phyloP scores from a whole-genome alignment of 768 basidiomycete species.

The Boletus sensibilis region DNA sequence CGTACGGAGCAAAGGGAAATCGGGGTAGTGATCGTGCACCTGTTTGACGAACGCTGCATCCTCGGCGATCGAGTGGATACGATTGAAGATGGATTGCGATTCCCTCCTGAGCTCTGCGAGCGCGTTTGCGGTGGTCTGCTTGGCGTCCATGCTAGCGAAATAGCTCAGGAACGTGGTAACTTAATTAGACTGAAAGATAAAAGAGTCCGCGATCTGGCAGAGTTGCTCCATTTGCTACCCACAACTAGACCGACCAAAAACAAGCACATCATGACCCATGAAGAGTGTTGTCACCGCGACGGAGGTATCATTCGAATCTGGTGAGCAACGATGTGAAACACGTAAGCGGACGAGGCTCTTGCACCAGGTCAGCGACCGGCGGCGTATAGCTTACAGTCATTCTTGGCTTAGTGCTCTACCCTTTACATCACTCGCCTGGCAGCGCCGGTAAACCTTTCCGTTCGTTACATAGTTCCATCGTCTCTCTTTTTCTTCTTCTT shows the following conservation, averaged over 20 bases:
- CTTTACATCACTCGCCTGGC: slow-evolving; percentile 5
- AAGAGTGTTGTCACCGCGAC: slow-evolving; percentile 10
- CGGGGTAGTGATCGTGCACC: slow-evolving; percentile 47
- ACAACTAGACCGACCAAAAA: background rate
- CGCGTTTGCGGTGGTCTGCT: slow-evolving; percentile 19
- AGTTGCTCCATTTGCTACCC: background rate
- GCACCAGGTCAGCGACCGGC: background rate
- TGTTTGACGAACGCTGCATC: slow-evolving; percentile 69
- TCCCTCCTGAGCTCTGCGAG: slow-evolving; percentile 62
- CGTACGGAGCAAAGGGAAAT: slow-evolving; percentile 57
- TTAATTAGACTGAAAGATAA: no score
- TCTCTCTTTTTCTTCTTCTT: slow-evolving; percentile 15
- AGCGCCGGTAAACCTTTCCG: slow-evolving; percentile 7
- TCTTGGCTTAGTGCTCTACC: background rate
- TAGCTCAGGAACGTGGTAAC: background rate
- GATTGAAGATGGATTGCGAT: slow-evolving; percentile 78
- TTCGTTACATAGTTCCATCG: slow-evolving; percentile 9
- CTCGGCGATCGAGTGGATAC: slow-evolving; percentile 80
- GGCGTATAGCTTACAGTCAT: background rate
- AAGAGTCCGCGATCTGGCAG: background rate
- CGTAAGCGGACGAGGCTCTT: slow-evolving; percentile 1
- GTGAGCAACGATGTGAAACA: background rate
- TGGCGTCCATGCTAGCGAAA: background rate
- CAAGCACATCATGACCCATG: background rate
- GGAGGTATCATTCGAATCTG: background rate